Evolutionary conservation across 257 asterid genomes (phyloP), one percentile per base, ranked within the genome.

Genomic region (Leonotis leonurus): DNA sequence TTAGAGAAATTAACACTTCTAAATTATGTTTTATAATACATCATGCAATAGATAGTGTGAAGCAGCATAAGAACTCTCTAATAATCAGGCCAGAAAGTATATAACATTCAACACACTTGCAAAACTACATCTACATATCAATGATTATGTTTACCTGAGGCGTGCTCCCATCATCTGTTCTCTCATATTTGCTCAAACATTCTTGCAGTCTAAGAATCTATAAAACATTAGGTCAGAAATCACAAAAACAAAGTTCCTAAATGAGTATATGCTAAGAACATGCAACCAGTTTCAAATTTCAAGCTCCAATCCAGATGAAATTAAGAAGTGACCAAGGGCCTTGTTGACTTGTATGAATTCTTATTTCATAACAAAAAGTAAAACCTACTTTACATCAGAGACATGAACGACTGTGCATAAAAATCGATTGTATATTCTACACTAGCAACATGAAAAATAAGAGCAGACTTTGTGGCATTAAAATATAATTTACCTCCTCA

Each of bases 171-270:
- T 80, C 95, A 73, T 81, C 80, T 46, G 94, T 70, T 73, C 94
- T 83, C 83, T 83, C 91, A 79, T 87, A 93, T 75, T 93, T 93
- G 81, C 96, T 82, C 66, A 93, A 79, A 80, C 90, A 67, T 70
- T 93, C 97, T 80, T 89, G 97, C 73, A 89, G 71, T 44, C 96
- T 82, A 61, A 93, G 96, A 81, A 93, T 93, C 99, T 92, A 68
- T 70, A 81, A 64, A 46, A 68, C 37, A 64, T 63, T 49, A 20
- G 40, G 48, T 64, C 62, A 77, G 62, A 62, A 60, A 24, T 59
- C 62, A 1, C 37, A 25, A 26, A 68, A n/a, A 32, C n/a, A 46
- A 32, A 51, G 32, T 35, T 54, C 73, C 56, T 46, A 33, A 58
- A 22, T 36, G 16, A n/a, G 2, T 16, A 5, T 9, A 20, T 35